A percentile compares a stretch with the other conserved stretches of the same genome.
Evolutionary conservation across 768 basidiomycete genomes (phyloP).

Genomic region (Suillus alpinus): DNA sequence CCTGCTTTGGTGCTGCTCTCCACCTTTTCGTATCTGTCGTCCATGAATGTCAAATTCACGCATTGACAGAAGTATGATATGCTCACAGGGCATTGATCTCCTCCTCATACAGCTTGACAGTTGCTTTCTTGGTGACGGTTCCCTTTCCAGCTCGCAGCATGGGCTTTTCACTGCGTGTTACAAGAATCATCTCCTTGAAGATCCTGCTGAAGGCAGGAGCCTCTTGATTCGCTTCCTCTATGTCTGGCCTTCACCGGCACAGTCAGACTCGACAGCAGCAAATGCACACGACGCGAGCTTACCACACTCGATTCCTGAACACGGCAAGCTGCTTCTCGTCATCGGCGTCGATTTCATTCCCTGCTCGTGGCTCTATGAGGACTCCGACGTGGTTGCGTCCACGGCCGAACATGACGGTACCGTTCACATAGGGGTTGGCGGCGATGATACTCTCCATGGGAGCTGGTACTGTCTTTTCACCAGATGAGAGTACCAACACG

Average conservation of each 20-base stretch:
- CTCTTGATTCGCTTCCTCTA: constrained; percentile 41
- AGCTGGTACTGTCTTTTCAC: constrained; percentile 32
- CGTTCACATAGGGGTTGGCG: constrained; percentile 21
- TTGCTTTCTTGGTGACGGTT: constrained; percentile 40
- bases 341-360: constrained; percentile 29
- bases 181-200: constrained; percentile 51
- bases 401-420: constrained; percentile 40
- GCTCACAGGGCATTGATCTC: constrained; percentile 48
- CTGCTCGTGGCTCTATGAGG: constrained; percentile 32
- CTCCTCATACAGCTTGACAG: constrained; percentile 35
- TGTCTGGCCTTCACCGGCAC: constrained; percentile 25
- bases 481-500: constrained; percentile 28
- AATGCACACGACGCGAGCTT: background rate
- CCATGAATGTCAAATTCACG: background rate
- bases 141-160: constrained; percentile 47
- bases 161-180: constrained; percentile 40
- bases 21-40: constrained; percentile 27
- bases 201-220: constrained; percentile 42
- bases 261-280: background rate
- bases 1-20: constrained; percentile 22
- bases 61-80: background rate
- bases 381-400: constrained; percentile 28
- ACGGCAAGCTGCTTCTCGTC: constrained; percentile 26
- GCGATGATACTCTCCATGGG: constrained; percentile 33
- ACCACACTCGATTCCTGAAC: constrained; percentile 41